These are phyloP conservation scores for Rosa hybrid DNA, from an alignment of 331 rosid species.

Conservation along the genomic window DNA sequence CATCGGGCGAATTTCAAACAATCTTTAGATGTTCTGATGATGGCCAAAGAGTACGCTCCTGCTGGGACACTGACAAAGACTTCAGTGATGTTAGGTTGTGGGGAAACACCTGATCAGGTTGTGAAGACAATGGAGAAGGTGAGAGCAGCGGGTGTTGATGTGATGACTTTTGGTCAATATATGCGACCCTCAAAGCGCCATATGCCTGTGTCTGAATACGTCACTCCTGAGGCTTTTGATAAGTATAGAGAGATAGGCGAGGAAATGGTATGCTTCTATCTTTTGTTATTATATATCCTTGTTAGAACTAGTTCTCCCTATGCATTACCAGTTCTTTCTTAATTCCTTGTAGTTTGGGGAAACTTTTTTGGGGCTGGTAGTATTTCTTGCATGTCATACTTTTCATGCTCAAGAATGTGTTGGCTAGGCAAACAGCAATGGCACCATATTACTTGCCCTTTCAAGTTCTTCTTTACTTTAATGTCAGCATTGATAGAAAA, in stretches of 20 bases:
- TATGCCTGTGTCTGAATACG: slow-evolving; percentile 93
- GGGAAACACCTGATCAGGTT: slow-evolving; percentile 92
- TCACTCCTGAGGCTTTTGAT: slow-evolving; percentile 94
- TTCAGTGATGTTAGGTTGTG: slow-evolving; percentile 97
- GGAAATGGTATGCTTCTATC: slow-evolving; percentile 72
- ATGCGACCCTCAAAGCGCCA: slow-evolving; percentile 99
- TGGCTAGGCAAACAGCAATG: slow-evolving; percentile 1
- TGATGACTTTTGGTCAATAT: slow-evolving; percentile 97
- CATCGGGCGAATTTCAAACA: slow-evolving; percentile 92
- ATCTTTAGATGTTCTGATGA: slow-evolving; percentile 82
- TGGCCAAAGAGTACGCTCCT: slow-evolving; percentile 89
- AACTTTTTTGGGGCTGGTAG: not conserved
- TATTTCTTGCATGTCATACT: not conserved
- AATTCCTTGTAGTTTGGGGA: not conserved
- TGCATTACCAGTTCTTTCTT: not conserved
- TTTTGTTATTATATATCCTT: not conserved
- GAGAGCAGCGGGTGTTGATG: slow-evolving; percentile 96
- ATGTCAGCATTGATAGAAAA: not conserved
- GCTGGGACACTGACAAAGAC: slow-evolving; percentile 94
- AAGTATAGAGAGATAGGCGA: slow-evolving; percentile 80
- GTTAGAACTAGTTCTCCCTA: not conserved
- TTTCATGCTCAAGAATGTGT: not conserved
- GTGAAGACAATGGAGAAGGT: slow-evolving; percentile 99
- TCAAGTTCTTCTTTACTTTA: not conserved
- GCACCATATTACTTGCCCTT: not conserved